phyloP scores from a whole-genome alignment of 805 yeast genomes.

The Ogataea thermomethanolica region DNA sequence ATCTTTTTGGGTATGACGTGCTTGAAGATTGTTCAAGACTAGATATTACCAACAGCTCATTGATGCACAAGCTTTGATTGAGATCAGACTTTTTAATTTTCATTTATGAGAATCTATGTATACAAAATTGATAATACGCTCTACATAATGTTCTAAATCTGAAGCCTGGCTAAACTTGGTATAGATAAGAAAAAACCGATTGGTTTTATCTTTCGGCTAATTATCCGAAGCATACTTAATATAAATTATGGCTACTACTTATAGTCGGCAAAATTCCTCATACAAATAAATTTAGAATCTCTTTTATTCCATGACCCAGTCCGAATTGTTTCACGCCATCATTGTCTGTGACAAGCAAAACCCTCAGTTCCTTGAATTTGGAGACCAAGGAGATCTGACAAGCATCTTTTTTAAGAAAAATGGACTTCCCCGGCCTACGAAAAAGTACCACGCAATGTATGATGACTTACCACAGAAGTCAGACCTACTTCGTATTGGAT shows the following conservation, averaged over 20 bases:
- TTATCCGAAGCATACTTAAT: no score
- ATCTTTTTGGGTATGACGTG: slow-evolving; percentile 17
- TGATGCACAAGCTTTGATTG: slow-evolving; percentile 1
- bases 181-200: no score
- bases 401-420: slow-evolving; percentile 10
- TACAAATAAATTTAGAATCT: background rate
- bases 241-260: no score
- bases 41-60: background rate
- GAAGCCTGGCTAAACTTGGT: no score
- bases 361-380: no score
- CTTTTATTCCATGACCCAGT: slow-evolving; percentile 22
- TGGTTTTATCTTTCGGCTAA: no score
- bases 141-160: no score
- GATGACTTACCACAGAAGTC: slow-evolving; percentile 17
- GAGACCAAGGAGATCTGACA: slow-evolving; percentile 10
- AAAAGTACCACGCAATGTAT: slow-evolving; percentile 10
- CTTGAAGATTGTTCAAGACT: slow-evolving; percentile 12
- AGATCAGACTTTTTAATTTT: no score
- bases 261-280: background rate
- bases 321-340: slow-evolving; percentile 3
- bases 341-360: slow-evolving; percentile 10
- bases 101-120: no score
- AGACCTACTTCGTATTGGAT: slow-evolving; percentile 33
- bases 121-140: no score
- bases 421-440: slow-evolving; percentile 10